phyloP scores from a whole-genome alignment of 164 flowering plant species.

The Kingdonia uniflora region DNA sequence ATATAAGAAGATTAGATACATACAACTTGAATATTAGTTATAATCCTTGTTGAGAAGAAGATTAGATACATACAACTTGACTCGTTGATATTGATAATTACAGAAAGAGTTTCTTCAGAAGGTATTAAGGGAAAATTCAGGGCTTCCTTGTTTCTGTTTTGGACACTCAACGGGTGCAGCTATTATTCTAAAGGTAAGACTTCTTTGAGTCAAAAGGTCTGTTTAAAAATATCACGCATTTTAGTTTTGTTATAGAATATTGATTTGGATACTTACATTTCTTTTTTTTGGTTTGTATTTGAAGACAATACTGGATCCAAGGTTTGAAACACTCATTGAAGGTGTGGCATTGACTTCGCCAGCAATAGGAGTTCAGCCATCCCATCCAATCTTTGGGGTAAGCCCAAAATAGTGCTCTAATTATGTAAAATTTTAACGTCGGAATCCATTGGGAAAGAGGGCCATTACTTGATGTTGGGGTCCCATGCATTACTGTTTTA shows the following conservation, averaged over 20 bases:
- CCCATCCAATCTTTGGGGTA: conserved; percentile 67
- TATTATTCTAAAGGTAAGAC: conserved; percentile 62
- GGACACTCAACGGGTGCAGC: conserved; percentile 96
- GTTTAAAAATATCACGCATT: too few species aligned
- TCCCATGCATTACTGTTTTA: too few species aligned
- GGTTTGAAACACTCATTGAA: conserved; percentile 31
- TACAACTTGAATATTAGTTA: too few species aligned
- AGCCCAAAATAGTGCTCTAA: conserved; percentile 6
- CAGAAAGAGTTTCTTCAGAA: conserved; percentile 61
- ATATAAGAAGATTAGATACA: too few species aligned
- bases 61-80: too few species aligned
- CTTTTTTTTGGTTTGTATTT: too few species aligned
- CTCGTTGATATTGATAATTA: too few species aligned
- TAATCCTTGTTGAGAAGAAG: too few species aligned
- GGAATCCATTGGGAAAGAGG: not conserved
- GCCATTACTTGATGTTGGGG: too few species aligned
- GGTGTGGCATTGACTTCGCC: conserved; percentile 80
- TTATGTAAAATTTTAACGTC: not conserved
- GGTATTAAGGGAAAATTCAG: conserved; percentile 57
- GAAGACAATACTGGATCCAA: conserved; percentile 72
- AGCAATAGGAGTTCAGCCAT: conserved; percentile 78
- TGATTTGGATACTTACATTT: too few species aligned
- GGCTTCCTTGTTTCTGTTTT: conserved; percentile 75
- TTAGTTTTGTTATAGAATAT: too few species aligned
- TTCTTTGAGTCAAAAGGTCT: too few species aligned